These are phyloP conservation scores for Pseudofabraea citricarpa DNA, from an alignment of 2,329 filamentous ascomycete genomes.

Conservation along the genomic window DNA sequence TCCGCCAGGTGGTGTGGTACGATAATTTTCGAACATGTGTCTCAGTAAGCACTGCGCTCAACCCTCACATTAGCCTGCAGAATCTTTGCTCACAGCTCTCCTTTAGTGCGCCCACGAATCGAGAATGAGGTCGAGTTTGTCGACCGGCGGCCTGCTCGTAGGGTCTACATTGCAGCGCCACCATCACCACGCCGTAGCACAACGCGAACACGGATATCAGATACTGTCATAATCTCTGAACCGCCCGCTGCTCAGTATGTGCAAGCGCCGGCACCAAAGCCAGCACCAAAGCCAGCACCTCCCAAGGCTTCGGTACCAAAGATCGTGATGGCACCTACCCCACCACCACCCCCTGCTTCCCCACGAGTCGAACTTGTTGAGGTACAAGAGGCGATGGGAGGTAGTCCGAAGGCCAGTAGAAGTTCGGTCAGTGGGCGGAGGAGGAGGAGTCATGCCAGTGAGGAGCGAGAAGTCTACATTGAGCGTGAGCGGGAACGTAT, in stretches of 20 bases:
- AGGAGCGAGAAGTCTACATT: conserved; percentile 20
- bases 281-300: conserved; percentile 3
- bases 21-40: neutral
- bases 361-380: conserved; percentile 14
- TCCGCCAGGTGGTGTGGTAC: too few relatives aligned
- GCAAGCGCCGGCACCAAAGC: conserved; percentile 7
- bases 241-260: conserved; percentile 12
- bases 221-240: conserved; percentile 12
- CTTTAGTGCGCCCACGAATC: neutral
- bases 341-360: conserved; percentile 7
- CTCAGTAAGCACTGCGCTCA: neutral
- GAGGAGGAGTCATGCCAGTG: conserved; percentile 6
- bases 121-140: neutral
- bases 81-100: too few relatives aligned
- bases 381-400: conserved; percentile 13
- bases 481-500: conserved; percentile 18
- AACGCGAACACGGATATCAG: conserved; percentile 10
- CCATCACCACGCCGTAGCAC: conserved; percentile 9
- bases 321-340: conserved; percentile 6
- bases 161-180: conserved; percentile 10
- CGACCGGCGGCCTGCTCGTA: neutral
- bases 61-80: too few relatives aligned
- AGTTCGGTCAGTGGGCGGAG: neutral
- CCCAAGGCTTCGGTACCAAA: conserved; percentile 4
- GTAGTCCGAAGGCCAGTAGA: conserved; percentile 9